Evolutionary conservation across 352 stramenopile genomes (phyloP).

Genomic region (Globisporangium paroecandrum): DNA sequence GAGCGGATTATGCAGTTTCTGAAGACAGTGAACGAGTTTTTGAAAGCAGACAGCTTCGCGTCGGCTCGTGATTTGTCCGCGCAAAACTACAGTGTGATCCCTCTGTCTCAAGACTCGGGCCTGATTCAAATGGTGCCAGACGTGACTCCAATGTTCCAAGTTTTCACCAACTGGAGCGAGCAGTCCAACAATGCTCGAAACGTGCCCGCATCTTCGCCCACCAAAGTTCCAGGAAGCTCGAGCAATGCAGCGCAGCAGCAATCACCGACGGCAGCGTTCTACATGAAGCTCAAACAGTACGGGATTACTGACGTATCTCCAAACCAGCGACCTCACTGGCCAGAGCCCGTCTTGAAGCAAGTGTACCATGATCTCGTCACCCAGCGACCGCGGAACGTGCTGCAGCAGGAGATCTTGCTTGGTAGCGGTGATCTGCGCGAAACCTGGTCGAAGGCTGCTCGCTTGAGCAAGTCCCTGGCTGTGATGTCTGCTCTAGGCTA

Average conservation of each 20-base stretch:
- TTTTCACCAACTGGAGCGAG: conserved; percentile 59
- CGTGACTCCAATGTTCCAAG: conserved; percentile 77
- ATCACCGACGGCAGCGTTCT: conserved; percentile 75
- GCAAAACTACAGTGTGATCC: conserved; percentile 77
- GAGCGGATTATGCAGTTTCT: conserved; percentile 91
- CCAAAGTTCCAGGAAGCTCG: conserved; percentile 1
- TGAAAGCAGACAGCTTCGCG: conserved; percentile 46
- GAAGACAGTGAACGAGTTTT: conserved; percentile 63
- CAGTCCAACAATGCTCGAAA: conserved; percentile 14
- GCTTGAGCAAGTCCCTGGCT: conserved; percentile 71
- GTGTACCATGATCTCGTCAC: conserved; percentile 67
- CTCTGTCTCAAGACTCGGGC: conserved; percentile 70
- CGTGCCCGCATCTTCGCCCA: conserved; percentile 22
- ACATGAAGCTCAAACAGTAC: conserved; percentile 76
- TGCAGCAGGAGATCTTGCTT: conserved; percentile 60
- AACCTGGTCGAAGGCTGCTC: conserved; percentile 48
- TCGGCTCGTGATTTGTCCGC: conserved; percentile 40
- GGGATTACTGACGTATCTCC: conserved; percentile 68
- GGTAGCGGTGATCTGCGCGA: conserved; percentile 59
- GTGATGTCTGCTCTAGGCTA: conserved; percentile 89
- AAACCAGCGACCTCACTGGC: conserved; percentile 64
- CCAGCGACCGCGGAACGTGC: conserved; percentile 57
- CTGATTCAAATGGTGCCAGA: conserved; percentile 87
- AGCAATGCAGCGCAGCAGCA: conserved; percentile 21
- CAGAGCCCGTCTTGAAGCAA: conserved; percentile 49